Evolutionary conservation across 78 protist genomes (phyloP).

Genomic region (Creolimax fragrantissima): DNA sequence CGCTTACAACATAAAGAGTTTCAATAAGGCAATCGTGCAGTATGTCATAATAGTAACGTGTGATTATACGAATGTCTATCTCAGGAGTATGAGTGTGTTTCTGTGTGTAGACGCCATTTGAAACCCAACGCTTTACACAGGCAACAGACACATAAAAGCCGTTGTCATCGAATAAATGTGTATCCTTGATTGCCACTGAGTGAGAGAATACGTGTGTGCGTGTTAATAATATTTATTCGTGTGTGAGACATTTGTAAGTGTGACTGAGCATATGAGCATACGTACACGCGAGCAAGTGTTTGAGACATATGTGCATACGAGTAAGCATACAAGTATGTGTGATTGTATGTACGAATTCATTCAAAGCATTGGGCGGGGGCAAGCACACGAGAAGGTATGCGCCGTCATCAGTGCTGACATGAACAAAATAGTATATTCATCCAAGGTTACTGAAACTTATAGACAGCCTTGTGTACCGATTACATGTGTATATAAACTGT

Average conservation of each 20-base stretch:
- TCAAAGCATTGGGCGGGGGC: neutral
- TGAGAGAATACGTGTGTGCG: neutral
- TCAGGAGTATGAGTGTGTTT: neutral
- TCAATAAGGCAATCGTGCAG: neutral
- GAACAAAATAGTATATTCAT: too few relatives aligned
- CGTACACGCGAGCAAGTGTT: neutral
- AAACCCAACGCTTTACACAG: too few relatives aligned
- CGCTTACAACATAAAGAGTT: too few relatives aligned
- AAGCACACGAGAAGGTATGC: too few relatives aligned
- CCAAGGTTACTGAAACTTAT: too few relatives aligned
- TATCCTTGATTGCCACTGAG: neutral
- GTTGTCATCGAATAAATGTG: neutral
- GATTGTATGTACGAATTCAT: neutral
- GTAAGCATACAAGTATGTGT: neutral
- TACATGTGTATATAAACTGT: too few relatives aligned
- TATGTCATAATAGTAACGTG: neutral
- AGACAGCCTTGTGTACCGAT: too few relatives aligned
- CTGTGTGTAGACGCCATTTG: neutral
- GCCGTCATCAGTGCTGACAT: too few relatives aligned
- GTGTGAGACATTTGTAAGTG: neutral
- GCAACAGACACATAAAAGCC: too few relatives aligned
- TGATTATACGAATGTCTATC: neutral
- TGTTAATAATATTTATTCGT: neutral
- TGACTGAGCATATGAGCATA: neutral
- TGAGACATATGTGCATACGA: neutral